A percentile compares a stretch with the other conserved stretches of the same genome.
phyloP scores from a whole-genome alignment of 208 protist genomes.

The Leishmania mexicana region DNA sequence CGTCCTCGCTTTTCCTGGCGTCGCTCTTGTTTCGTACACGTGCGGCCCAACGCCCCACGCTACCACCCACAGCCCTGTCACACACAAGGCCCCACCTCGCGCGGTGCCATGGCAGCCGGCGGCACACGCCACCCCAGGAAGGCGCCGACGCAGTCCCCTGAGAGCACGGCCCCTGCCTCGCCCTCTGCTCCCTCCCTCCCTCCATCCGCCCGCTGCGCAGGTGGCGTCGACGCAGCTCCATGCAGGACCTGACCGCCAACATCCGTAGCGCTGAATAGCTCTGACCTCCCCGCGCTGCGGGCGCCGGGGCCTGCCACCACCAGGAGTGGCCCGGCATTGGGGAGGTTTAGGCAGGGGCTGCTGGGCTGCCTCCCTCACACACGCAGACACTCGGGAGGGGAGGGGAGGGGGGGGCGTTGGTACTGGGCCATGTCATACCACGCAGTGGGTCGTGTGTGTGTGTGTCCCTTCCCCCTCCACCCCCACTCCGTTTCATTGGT shows the following conservation, averaged over 20 bases:
- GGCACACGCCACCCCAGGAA: not conserved
- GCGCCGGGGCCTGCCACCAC: not conserved
- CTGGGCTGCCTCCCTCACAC: not conserved
- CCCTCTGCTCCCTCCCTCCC: not conserved
- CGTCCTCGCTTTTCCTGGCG: not conserved
- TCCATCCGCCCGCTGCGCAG: no score
- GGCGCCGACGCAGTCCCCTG: no score
- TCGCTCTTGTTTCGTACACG: not conserved
- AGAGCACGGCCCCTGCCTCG: not conserved
- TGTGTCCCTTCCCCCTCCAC: not conserved
- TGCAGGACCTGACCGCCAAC: no score
- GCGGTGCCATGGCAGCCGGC: not conserved
- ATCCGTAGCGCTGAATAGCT: not conserved
- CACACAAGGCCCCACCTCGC: not conserved
- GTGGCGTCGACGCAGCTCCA: no score
- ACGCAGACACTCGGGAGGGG: not conserved
- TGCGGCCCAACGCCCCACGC: not conserved
- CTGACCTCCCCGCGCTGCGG: no score
- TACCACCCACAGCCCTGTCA: not conserved
- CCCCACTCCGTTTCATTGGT: not conserved
- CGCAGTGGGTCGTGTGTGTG: not conserved
- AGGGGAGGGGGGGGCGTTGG: no score
- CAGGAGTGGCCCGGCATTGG: not conserved
- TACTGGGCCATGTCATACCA: not conserved
- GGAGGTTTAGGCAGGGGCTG: not conserved